These are phyloP conservation scores for Massariosphaeria phaeospora DNA, from an alignment of 495 filamentous ascomycete species.

Conservation along the genomic window DNA sequence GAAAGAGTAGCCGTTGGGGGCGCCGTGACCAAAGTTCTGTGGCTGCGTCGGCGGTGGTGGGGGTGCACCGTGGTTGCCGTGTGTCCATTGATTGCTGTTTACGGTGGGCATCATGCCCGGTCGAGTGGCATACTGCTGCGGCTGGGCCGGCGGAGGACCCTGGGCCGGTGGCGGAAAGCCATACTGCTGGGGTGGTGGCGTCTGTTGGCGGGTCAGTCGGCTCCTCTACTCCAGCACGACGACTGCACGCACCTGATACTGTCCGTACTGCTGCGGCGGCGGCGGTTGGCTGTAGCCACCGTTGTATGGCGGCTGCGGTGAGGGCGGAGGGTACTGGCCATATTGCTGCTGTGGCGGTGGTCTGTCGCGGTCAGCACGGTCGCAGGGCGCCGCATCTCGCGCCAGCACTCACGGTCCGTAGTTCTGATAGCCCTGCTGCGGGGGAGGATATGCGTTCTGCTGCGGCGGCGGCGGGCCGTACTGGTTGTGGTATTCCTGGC, in stretches of 20 bases:
- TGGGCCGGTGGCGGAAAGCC: slow-evolving; percentile 22
- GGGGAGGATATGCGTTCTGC: slow-evolving; percentile 28
- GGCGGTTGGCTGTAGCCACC: slow-evolving; percentile 35
- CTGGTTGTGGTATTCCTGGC: slow-evolving; percentile 34
- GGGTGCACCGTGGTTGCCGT: slow-evolving; percentile 44
- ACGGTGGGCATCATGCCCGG: slow-evolving; percentile 28
- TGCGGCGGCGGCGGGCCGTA: slow-evolving; percentile 31
- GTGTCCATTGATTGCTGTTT: slow-evolving; percentile 30
- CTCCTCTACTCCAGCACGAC: slow-evolving; percentile 14
- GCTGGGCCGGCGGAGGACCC: slow-evolving; percentile 9
- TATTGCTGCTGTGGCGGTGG: slow-evolving; percentile 27
- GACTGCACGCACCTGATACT: slow-evolving; percentile 43
- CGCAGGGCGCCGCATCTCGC: not conserved
- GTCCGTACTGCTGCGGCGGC: slow-evolving; percentile 45
- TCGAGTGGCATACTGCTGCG: slow-evolving; percentile 11
- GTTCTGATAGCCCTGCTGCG: slow-evolving; percentile 6
- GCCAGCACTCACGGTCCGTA: slow-evolving; percentile 13
- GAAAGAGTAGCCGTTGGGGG: slow-evolving; percentile 73
- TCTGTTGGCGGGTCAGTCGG: slow-evolving; percentile 26
- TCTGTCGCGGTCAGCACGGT: slow-evolving; percentile 23
- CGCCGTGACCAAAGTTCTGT: slow-evolving; percentile 71
- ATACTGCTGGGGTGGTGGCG: slow-evolving; percentile 32
- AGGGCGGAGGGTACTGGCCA: slow-evolving; percentile 33
- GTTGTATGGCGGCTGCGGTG: slow-evolving; percentile 39
- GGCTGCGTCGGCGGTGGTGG: slow-evolving; percentile 55